phyloP scores from a whole-genome alignment of 2,329 filamentous ascomycete genomes.

The Fusarium acutatum region DNA sequence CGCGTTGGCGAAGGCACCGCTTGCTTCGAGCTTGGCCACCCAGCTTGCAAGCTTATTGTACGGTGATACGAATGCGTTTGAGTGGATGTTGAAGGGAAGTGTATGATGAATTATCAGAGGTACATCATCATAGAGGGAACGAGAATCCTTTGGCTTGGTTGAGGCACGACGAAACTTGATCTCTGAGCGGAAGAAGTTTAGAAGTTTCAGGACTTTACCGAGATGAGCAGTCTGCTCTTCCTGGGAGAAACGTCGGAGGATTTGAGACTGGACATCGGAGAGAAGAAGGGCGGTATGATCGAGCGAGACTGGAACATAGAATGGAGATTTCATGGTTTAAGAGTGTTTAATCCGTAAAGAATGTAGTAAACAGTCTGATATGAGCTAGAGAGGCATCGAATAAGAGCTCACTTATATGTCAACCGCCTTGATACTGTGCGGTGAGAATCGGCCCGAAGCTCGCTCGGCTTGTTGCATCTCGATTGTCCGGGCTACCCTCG shows the following conservation, averaged over 20 bases:
- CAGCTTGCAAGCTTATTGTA: neutral
- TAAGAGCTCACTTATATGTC: neutral
- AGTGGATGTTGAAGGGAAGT: neutral
- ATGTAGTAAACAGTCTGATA: accelerated
- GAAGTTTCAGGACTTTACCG: neutral
- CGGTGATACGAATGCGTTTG: neutral
- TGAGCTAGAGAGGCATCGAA: neutral
- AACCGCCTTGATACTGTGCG: neutral
- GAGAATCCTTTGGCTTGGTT: neutral
- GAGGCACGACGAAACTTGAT: neutral
- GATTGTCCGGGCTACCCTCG: neutral
- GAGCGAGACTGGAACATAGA: neutral
- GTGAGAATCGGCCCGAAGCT: accelerated
- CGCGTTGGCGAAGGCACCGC: neutral
- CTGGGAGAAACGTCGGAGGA: neutral
- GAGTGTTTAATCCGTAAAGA: accelerated
- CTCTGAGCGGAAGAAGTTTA: neutral
- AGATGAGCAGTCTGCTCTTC: neutral
- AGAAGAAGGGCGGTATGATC: neutral
- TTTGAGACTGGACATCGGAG: neutral
- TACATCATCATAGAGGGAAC: neutral
- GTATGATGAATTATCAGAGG: neutral
- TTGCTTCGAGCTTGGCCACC: neutral
- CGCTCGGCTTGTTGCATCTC: neutral
- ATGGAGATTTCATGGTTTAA: neutral